Base-by-base conservation (phyloP, 352 stramenopile genomes). In the Phytophthora idaei region DNA sequence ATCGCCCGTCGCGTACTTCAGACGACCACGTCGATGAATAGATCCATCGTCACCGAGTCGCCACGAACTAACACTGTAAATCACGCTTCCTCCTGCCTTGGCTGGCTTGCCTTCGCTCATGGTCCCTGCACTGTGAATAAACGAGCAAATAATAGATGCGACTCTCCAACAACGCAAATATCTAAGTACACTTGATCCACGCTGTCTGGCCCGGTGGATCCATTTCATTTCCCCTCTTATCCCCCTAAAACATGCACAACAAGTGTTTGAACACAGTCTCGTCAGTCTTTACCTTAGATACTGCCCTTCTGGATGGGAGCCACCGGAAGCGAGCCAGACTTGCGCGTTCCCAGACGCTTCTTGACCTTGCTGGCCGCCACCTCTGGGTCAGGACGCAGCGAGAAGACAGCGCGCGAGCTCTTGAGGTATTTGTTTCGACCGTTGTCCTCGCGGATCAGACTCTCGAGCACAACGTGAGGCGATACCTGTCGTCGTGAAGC, bases 361-460 rank as follows among this genome's bases (percentile, higher is more conserved):
- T 92, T 93, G 66, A 91, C 78, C 64, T 85, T 87, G 51, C 66
- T 76, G 67, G 77, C 79, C 56, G 81, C 84, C 50, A 90, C 79
- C 56, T 93, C 83, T n/a, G 85, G 82, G 67, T 92, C 82, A 31
- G 85, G 85, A 31, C 78, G 76, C 41, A 93, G 67, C 48, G 83
- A 92, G 51, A 92, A 91, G 12, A 90, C 81, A 28, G 80, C 78
- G 37, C 83, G 83, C 11, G 85, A 91, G 67, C 85, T 92, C 81
- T 93, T 93, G 49, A 92, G 77, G 67, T 92, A 93, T 56, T 90
- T 90, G 73, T 92, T 92, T 52, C 81, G 82, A 1, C 83, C 85
- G 17, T 83, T 87, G 52, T 93, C 85, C 63, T 93, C 84, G 9
- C 84, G 85, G 42, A 92, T 90, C 28, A 93, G 67, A 79, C 85